These are phyloP conservation scores for Stemphylium beticola DNA, from an alignment of 2,329 filamentous ascomycete species.

Conservation along the genomic window DNA sequence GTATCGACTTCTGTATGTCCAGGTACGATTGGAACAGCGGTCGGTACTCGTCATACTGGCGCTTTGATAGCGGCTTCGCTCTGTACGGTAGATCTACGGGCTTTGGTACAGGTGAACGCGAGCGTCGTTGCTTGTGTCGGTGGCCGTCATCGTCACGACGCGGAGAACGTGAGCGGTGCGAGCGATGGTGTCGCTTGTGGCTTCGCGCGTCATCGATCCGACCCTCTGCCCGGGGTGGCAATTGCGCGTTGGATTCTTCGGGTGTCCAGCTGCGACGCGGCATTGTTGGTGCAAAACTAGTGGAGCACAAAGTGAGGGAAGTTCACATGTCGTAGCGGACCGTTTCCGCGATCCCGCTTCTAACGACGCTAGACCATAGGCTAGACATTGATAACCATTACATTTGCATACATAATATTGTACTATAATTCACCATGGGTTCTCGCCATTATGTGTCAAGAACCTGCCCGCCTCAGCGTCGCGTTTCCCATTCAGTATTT, in stretches of 20 bases:
- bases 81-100: slow-evolving; percentile 64
- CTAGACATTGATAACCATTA: too few species aligned
- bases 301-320: neutral
- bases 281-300: slow-evolving; percentile 1
- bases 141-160: slow-evolving; percentile 31
- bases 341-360: too few species aligned
- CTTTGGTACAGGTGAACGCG: slow-evolving; percentile 37
- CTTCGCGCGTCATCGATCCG: slow-evolving; percentile 30
- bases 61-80: slow-evolving; percentile 70
- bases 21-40: slow-evolving; percentile 84
- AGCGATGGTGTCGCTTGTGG: slow-evolving; percentile 46
- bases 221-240: neutral
- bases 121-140: slow-evolving; percentile 38
- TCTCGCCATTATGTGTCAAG: neutral
- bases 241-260: slow-evolving; percentile 1
- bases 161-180: slow-evolving; percentile 45
- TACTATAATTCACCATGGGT: neutral
- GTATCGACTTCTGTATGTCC: slow-evolving; percentile 81
- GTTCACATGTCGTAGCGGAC: neutral
- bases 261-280: slow-evolving; percentile 2
- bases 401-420: too few species aligned
- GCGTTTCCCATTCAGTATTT: neutral
- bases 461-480: neutral
- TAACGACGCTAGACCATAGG: too few species aligned
- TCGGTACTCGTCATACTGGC: slow-evolving; percentile 69